Percentiles rank a stretch among this genome's conserved stretches.
These are phyloP conservation scores for Neurospora sublineolata DNA, from an alignment of 495 filamentous ascomycete genomes.

Conservation along the genomic window DNA sequence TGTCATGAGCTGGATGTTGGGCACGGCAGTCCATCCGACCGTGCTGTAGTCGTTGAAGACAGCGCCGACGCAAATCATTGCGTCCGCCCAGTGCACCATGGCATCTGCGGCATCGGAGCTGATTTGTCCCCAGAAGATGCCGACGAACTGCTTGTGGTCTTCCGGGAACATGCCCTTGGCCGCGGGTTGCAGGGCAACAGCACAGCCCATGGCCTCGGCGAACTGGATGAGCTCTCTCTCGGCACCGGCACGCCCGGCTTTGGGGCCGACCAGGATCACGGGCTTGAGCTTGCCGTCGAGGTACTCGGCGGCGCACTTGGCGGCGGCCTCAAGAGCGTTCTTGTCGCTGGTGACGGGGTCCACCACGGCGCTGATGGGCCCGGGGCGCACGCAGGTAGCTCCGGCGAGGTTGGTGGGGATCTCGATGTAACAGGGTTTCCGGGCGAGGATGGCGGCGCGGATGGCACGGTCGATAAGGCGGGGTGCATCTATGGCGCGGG, in stretches of 20 bases:
- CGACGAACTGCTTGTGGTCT: constrained; percentile 13
- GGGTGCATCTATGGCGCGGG: constrained; percentile 53
- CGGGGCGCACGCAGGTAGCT: constrained; percentile 12
- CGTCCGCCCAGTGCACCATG: constrained; percentile 17
- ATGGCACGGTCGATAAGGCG: constrained; percentile 67
- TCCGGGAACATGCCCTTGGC: constrained; percentile 19
- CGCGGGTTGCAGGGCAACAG: constrained; percentile 16
- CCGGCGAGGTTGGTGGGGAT: constrained; percentile 72
- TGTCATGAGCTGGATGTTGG: constrained; percentile 10
- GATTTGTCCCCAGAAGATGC: constrained; percentile 17
- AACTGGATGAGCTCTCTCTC: constrained; percentile 9
- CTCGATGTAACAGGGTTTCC: constrained; percentile 68
- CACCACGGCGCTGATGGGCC: constrained; percentile 12
- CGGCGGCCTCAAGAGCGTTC: constrained; percentile 11
- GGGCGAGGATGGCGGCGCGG: constrained; percentile 57
- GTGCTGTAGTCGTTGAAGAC: constrained; percentile 18
- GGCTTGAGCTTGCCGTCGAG: constrained; percentile 15
- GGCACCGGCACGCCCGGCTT: constrained; percentile 10
- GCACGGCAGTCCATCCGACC: constrained; percentile 17
- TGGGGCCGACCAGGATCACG: constrained; percentile 14
- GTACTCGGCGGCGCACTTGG: constrained; percentile 9
- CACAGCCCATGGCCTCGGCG: constrained; percentile 15
- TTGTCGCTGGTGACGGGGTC: constrained; percentile 10
- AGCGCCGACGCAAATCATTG: constrained; percentile 13
- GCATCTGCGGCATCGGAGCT: constrained; percentile 15